Conservation (phyloP, 2,329 filamentous ascomycete species). For the Magnaporthales sp. region DNA sequence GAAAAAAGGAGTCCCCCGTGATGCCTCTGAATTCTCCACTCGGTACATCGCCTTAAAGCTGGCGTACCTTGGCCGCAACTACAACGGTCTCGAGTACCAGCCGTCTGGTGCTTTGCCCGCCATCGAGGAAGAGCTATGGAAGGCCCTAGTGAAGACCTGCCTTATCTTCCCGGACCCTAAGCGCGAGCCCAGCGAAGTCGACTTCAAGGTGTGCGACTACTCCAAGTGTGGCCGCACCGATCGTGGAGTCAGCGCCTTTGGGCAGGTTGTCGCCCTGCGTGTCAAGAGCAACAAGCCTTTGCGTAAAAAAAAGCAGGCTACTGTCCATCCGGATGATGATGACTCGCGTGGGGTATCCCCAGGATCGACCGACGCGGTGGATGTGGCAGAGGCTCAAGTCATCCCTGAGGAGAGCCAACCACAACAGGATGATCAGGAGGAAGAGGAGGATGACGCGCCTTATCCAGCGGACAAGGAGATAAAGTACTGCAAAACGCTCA, state of each 20-base stretch:
- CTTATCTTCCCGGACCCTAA: constrained; percentile 64
- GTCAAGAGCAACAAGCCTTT: constrained; percentile 72
- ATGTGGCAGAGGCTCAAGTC: constrained; percentile 8
- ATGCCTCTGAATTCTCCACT: constrained; percentile 73
- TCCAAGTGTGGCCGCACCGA: constrained; percentile 94
- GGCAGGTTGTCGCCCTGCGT: constrained; percentile 80
- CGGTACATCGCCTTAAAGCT: constrained; percentile 86
- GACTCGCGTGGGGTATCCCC: not conserved
- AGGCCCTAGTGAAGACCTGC: constrained; percentile 72
- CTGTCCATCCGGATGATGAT: constrained; percentile 6
- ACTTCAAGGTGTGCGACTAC: constrained; percentile 81
- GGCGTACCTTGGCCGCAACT: constrained; percentile 83
- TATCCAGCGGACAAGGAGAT: constrained; percentile 72
- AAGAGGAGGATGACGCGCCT: constrained; percentile 25
- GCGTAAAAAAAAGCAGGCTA: constrained; percentile 17
- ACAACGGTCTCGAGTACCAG: constrained; percentile 90
- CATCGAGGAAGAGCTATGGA: constrained; percentile 91
- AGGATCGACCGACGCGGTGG: constrained; percentile 13
- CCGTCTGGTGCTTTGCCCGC: constrained; percentile 64
- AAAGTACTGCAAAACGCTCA: constrained; percentile 74
- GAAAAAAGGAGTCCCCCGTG: constrained; percentile 42
- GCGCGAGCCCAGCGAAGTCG: constrained; percentile 44
- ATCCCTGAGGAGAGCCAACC: not conserved
- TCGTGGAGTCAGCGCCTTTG: constrained; percentile 89
- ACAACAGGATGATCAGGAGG: constrained; percentile 1